phyloP scores from a whole-genome alignment of 805 yeast species.

The Pichia thaimueangensis region DNA sequence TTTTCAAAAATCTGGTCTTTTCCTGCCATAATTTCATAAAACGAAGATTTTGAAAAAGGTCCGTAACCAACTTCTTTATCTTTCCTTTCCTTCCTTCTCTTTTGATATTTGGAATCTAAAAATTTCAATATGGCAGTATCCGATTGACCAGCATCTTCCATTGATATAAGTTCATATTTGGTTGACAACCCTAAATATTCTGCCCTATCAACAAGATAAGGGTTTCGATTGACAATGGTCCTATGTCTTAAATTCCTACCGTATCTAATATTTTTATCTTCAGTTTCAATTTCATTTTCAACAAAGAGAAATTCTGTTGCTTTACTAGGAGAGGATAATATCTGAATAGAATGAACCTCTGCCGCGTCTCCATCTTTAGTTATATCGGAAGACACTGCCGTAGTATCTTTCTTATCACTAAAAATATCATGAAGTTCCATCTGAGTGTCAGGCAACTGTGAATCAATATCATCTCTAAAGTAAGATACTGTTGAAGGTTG shows the following conservation, averaged over 20 bases:
- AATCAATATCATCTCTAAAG: too few relatives aligned
- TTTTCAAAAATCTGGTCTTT: constrained; percentile 9
- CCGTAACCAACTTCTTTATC: constrained; percentile 26
- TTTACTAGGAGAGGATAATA: not conserved
- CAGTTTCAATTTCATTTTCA: not conserved
- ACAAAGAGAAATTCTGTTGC: not conserved
- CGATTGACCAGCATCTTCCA: constrained; percentile 26
- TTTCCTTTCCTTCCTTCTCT: constrained; percentile 20
- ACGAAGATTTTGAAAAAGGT: constrained; percentile 23
- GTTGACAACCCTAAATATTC: constrained; percentile 29
- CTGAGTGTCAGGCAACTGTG: not conserved
- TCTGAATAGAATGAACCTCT: not conserved
- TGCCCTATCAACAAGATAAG: constrained; percentile 31
- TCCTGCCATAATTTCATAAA: constrained; percentile 19
- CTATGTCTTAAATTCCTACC: constrained; percentile 12
- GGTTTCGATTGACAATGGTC: constrained; percentile 18
- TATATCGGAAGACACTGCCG: not conserved
- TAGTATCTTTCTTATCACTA: constrained; percentile 3
- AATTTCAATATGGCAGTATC: constrained; percentile 24
- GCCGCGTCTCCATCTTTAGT: not conserved
- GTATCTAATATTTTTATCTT: too few relatives aligned
- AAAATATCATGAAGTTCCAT: not conserved
- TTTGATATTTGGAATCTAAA: constrained; percentile 23
- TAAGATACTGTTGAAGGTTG: not conserved
- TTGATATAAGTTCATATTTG: constrained; percentile 21